Evolutionary conservation across 805 yeast genomes (phyloP), one percentile per base, ranked within the genome.

Genomic region (Kazachstania martiniae): DNA sequence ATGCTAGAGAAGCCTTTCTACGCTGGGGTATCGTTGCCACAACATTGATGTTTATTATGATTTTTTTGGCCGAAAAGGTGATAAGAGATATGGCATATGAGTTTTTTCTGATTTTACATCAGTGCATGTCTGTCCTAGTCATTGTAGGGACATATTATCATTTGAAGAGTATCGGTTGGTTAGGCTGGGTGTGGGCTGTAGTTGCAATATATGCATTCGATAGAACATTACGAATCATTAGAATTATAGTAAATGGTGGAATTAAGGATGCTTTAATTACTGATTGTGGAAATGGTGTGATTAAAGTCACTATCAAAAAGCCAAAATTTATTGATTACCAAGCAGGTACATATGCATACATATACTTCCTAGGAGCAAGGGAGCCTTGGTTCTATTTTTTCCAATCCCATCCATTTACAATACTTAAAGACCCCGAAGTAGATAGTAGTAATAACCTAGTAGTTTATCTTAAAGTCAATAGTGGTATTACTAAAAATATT

Each of bases 371-470:
- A 36, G 58, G 69, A 27, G 62, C 68, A 13, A 47, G 56, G 3
- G 55, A 65, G 24, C 73, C 77, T 51, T 77, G 77, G 75, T 46
- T 45, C 34, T 47, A 45, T 21, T 38, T 46, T 12, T 49, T 49
- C 36, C 84, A 79, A 50, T 70, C 79, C 4, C 86, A 80, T 51
- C 89, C 89, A 4, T 79, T 82, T 56, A 76, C 87, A 1, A 53
- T 71, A 5, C 58, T 70, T 31, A 56, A 69, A 4, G 52, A 51
- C 5, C 51, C 56, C 2, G 53, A 59, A 27, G 57, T 58, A 24
- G 57, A 61, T 38, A 46, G 24, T 18, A 28, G 42, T 10, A 37
- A 38, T 18, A 36, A 38, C 16, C 15, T 72, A 8, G 54, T 60
- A 2, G 55, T 70, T 30, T 65, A 59, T 41, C 62, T 71, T 44